Evolutionary conservation across 2,329 filamentous ascomycete genomes (phyloP), one percentile per base, ranked within the genome.

Genomic region (Plectosphaerella plurivora): DNA sequence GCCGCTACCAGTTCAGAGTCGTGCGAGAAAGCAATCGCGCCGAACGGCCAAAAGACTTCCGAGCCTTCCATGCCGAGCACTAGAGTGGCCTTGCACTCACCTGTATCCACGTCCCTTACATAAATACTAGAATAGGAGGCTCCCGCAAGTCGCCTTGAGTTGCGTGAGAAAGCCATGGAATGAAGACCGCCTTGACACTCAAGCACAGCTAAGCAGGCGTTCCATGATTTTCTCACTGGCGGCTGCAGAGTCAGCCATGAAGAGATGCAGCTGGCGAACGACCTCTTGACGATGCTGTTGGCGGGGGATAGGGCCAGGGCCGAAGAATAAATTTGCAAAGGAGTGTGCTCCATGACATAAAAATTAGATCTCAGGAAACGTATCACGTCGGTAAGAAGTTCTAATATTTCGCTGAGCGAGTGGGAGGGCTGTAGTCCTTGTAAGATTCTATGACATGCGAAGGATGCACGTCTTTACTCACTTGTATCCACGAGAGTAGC

Each of bases 281-380:
- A 39, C 3, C 20, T 16, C 25, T 57, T 45, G 1, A 60, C 25
- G 3, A 56, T n/a, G 16, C 64, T 65, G 1, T 44, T 53, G 14
- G 48, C 22, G 3, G 63, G 64, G 2, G 56, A 22, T 36, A 68
- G 66, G 0, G 61, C 25, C 2, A 68, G 42, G 0, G 57, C 58
- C 0, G 64, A 64, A 1, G 44, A 50, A 24, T 68, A 66, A 1
- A 64, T 37, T 35, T 67, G 64, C 4, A 66, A 59, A 4, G 65
- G 64, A 2, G 51, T 15, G 8, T 15, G 11, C 10, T 59, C 44
- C n/a, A 61, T 55, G 18, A 50, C 52, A 5, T 16, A 3, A 2
- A 18, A 3, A 22, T 48, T 59, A 4, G 42, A 15, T 3, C 57
- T 37, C 3, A 60, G 36, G 11, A 63, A 59, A 4, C 60, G 57